Evolutionary conservation across 306 rosid genomes (phyloP).

Genomic region (Gastrolobium villosum): DNA sequence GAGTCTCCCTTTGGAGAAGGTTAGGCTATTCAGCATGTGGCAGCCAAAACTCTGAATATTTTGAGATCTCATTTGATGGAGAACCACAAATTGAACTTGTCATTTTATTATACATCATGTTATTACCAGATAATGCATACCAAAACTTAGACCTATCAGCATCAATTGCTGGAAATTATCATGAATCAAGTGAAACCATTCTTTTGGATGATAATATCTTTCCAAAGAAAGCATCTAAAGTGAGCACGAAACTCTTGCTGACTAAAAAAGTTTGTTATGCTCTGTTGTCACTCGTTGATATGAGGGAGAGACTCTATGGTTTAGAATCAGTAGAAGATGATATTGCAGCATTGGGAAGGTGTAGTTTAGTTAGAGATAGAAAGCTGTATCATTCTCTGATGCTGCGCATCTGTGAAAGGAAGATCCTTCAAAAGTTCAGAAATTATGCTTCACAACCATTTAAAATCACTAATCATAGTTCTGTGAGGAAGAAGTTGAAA

Average conservation of each 20-base stretch:
- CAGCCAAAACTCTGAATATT: conserved; percentile 71
- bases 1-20: conserved; percentile 84
- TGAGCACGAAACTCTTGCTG: conserved; percentile 63
- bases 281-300: conserved; percentile 68
- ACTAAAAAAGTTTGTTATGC: conserved; percentile 64
- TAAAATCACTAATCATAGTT: conserved; percentile 46
- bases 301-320: conserved; percentile 80
- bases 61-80: conserved; percentile 81
- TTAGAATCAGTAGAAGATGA: conserved; percentile 68
- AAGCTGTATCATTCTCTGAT: conserved; percentile 78
- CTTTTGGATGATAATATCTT: conserved; percentile 49
- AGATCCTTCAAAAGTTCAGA: conserved; percentile 72
- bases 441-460: conserved; percentile 56
- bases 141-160: conserved; percentile 63
- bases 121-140: conserved; percentile 69
- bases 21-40: conserved; percentile 66
- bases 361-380: conserved; percentile 55
- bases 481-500: conserved; percentile 57
- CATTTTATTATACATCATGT: conserved; percentile 63
- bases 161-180: conserved; percentile 53
- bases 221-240: conserved; percentile 37
- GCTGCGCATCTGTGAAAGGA: conserved; percentile 81
- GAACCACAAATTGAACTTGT: conserved; percentile 85
- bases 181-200: conserved; percentile 52
- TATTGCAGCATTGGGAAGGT: conserved; percentile 57